Base-by-base conservation (phyloP, 2,329 filamentous ascomycete species). In the Ophiostoma sp. region DNA sequence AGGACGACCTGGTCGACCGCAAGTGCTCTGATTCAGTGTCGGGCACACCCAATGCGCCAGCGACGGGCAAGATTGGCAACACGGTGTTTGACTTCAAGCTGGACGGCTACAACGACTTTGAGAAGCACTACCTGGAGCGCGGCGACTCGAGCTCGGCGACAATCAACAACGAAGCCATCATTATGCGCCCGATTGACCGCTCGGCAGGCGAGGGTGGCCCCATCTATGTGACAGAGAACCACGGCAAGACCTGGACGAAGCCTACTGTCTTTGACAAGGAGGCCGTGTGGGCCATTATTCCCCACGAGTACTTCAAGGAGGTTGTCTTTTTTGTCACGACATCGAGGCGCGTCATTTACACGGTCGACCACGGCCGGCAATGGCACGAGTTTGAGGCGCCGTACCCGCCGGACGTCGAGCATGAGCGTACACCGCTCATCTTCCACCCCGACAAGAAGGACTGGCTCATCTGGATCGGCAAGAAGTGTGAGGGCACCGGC, bases 401-500 rank as follows among this genome's bases (percentile, higher is more conserved):
- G 0, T 81, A 85, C 58, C 84, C 84, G 72, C 78, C 78, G 6
- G 73, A 80, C 64, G 70, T 72, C 1, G 72, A 75, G 3, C 64
- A 74, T 18, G 75, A 80, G 6, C 75, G 75, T 5, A 73, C 81
- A 4, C 83, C 86, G 18, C 83, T 93, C 58, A 82, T 83, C 47
- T 99, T 99, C 80, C 95, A 99, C 74, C 90, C 93, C 0, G 87
- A 89, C 73, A 86, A 90, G 74, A 90, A 89, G 76, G 90, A 97
- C 74, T 97, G 93, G 92, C 82, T 98, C 60, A 90, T 99, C 70
- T 98, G 93, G 93, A 87, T 90, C 65, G 94, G 93, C 52, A 80
- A 87, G 72, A 85, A 89, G 71, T 96, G 92, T 75, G 85, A 87
- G 60, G 47, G 68, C 44, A 72, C 71, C 44, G 76, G 80, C 3